phyloP scores from a whole-genome alignment of 176 grass and related monocot genomes.

The Carex kokanica region DNA sequence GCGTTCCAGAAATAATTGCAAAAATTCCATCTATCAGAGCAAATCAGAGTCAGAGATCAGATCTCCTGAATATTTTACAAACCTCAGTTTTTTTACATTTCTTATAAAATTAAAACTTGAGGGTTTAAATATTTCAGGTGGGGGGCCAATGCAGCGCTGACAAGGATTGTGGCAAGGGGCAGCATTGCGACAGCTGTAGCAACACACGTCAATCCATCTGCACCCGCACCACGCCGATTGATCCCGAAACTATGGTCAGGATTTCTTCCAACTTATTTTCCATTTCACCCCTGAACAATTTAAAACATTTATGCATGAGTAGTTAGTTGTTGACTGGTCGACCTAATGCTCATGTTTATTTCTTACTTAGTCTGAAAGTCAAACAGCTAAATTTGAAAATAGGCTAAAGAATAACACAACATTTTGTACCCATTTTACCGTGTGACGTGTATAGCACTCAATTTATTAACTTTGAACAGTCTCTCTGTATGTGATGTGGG shows the following conservation, averaged over 20 bases:
- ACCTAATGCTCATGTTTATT: background rate
- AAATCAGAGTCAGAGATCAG: background rate
- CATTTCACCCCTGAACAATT: background rate
- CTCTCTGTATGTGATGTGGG: background rate
- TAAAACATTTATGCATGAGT: background rate
- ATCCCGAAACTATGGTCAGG: constrained; percentile 43
- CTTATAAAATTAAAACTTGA: background rate
- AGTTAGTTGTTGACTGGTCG: background rate
- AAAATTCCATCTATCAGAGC: background rate
- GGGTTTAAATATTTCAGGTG: constrained; percentile 26
- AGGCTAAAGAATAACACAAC: background rate
- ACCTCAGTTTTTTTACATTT: background rate
- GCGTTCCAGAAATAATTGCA: background rate
- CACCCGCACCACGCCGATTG: constrained; percentile 38
- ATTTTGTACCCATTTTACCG: background rate
- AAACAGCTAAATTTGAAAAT: background rate
- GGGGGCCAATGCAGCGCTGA: constrained; percentile 47
- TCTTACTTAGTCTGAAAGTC: background rate
- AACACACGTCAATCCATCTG: constrained; percentile 34
- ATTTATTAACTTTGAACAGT: background rate
- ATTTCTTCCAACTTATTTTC: background rate
- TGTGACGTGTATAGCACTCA: too few species aligned
- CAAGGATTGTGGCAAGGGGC: constrained; percentile 34
- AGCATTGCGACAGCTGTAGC: constrained; percentile 54
- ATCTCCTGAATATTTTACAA: background rate